A percentile compares a stretch with the other conserved stretches of the same genome.
These are phyloP conservation scores for Phytopythium sindhum DNA, from an alignment of 352 stramenopile species.

Conservation along the genomic window DNA sequence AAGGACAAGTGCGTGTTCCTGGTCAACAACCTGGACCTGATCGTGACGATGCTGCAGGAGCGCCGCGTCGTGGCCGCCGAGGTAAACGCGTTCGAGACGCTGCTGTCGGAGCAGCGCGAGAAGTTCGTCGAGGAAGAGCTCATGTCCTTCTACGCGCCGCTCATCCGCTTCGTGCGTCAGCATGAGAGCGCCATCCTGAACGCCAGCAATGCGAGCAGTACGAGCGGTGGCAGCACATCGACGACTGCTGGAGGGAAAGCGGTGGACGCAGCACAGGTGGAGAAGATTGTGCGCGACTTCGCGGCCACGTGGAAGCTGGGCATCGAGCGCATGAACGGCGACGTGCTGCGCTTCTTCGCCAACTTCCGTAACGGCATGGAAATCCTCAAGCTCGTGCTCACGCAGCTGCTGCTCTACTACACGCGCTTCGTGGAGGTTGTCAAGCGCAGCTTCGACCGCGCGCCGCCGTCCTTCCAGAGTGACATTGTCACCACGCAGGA, in stretches of 20 bases:
- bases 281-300: slow-evolving; percentile 96
- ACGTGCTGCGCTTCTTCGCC: slow-evolving; percentile 97
- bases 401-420: slow-evolving; percentile 98
- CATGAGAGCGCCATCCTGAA: slow-evolving; percentile 85
- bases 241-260: slow-evolving; percentile 21
- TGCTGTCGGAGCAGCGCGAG: slow-evolving; percentile 92
- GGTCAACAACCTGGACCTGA: slow-evolving; percentile 98
- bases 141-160: slow-evolving; percentile 90
- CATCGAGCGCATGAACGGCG: slow-evolving; percentile 97
- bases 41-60: slow-evolving; percentile 95
- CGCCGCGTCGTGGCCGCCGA: slow-evolving; percentile 93
- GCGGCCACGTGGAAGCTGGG: slow-evolving; percentile 92
- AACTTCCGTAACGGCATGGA: slow-evolving; percentile 99
- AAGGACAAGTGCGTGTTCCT: slow-evolving; percentile 97
- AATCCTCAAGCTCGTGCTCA: slow-evolving; percentile 98
- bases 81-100: slow-evolving; percentile 92
- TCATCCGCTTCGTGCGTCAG: slow-evolving; percentile 98
- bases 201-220: slow-evolving; percentile 14
- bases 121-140: slow-evolving; percentile 97
- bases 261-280: slow-evolving; percentile 88
- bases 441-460: slow-evolving; percentile 86
- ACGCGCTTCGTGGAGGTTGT: slow-evolving; percentile 97
- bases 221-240: slow-evolving; percentile 10
- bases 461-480: slow-evolving; percentile 83
- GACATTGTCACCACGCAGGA: slow-evolving; percentile 95